phyloP scores from a whole-genome alignment of 1,284 basidiomycete species.

The Heliocybe sulcata region DNA sequence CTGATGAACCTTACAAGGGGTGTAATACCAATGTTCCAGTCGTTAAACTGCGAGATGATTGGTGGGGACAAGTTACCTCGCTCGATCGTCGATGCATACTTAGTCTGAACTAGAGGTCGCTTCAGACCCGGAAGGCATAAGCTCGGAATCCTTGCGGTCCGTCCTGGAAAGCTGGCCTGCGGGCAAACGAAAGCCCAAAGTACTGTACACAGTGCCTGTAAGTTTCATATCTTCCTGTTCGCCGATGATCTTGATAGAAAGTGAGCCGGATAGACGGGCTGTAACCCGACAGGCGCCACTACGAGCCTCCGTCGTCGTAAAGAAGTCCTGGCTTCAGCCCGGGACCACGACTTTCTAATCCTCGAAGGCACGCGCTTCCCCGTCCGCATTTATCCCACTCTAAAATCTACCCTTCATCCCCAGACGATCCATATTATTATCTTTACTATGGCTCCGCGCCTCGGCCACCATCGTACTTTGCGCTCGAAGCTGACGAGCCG shows the following conservation, averaged over 20 bases:
- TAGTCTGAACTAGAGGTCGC: slow-evolving; percentile 71
- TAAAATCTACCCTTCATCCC: not conserved
- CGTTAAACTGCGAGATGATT: slow-evolving; percentile 52
- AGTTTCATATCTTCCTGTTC: slow-evolving; percentile 16
- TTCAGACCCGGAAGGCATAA: slow-evolving; percentile 75
- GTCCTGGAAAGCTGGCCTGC: slow-evolving; percentile 74
- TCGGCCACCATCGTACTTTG: slow-evolving; percentile 71
- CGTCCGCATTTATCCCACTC: slow-evolving; percentile 5
- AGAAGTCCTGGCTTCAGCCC: slow-evolving; percentile 71
- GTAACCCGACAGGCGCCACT: slow-evolving; percentile 82
- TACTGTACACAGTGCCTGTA: slow-evolving; percentile 80
- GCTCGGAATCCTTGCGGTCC: slow-evolving; percentile 51
- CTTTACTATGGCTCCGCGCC: slow-evolving; percentile 62
- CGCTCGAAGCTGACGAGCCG: slow-evolving; percentile 55
- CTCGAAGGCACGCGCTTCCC: slow-evolving; percentile 60
- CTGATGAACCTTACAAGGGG: slow-evolving; percentile 37
- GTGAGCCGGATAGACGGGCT: slow-evolving; percentile 52
- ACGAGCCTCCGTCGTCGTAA: slow-evolving; percentile 67
- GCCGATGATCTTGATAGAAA: too few species aligned
- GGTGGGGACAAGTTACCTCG: too few species aligned
- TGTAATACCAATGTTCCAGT: slow-evolving; percentile 55
- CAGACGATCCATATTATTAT: slow-evolving; percentile 78
- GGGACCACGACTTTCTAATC: slow-evolving; percentile 75
- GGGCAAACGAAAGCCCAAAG: slow-evolving; percentile 68
- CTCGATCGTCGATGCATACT: too few species aligned